Conservation (phyloP, 2,329 filamentous ascomycete species). For the Curvularia sp. region DNA sequence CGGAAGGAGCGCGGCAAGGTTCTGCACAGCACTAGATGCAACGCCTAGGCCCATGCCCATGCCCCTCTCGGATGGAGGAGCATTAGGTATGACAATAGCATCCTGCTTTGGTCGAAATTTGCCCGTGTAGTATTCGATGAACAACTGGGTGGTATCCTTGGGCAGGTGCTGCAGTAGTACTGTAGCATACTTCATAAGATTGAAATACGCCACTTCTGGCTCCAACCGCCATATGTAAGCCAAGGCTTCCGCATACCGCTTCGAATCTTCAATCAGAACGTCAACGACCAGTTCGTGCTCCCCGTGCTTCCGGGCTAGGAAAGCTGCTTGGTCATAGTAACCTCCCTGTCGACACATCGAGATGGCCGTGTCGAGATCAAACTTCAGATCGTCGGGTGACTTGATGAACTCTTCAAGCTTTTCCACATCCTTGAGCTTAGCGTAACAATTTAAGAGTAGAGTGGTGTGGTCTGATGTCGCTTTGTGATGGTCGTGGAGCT, state of each 20-base stretch:
- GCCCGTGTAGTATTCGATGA: constrained; percentile 94
- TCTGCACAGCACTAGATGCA: constrained; percentile 81
- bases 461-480: constrained; percentile 97
- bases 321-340: constrained; percentile 96
- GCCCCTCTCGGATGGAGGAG: constrained; percentile 54
- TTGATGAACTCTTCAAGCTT: constrained; percentile 98
- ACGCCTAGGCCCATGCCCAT: constrained; percentile 51
- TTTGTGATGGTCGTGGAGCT: constrained; percentile 90
- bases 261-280: constrained; percentile 93
- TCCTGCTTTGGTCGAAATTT: constrained; percentile 78
- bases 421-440: constrained; percentile 94
- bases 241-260: constrained; percentile 85
- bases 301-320: constrained; percentile 90
- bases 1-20: constrained; percentile 81
- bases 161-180: constrained; percentile 89
- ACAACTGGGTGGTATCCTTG: constrained; percentile 80
- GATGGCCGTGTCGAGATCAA: constrained; percentile 96
- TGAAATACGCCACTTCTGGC: constrained; percentile 79
- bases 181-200: constrained; percentile 93
- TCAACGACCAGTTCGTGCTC: constrained; percentile 95
- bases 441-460: constrained; percentile 93
- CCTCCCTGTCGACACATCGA: constrained; percentile 97
- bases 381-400: constrained; percentile 90
- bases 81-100: constrained; percentile 59
- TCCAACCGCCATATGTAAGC: constrained; percentile 91